Percentiles rank a stretch among this genome's conserved stretches.
These are phyloP conservation scores for Adansonia digitata DNA, from an alignment of 345 rosid species.

Conservation along the genomic window DNA sequence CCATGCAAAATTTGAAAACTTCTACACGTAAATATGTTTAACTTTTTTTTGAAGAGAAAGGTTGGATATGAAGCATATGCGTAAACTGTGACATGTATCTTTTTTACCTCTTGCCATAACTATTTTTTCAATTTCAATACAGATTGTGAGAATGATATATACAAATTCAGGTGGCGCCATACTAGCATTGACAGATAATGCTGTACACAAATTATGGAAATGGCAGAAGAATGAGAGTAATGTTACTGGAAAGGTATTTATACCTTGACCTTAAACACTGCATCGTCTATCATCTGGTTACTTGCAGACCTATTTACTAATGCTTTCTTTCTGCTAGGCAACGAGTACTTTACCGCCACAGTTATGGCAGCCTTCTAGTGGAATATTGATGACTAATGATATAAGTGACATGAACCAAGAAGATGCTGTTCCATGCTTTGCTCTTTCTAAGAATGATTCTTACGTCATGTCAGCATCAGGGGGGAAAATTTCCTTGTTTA, in stretches of 20 bases:
- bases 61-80: background rate
- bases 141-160: constrained; percentile 60
- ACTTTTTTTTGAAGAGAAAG: background rate
- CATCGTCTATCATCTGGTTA: constrained; percentile 8
- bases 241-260: constrained; percentile 46
- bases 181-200: constrained; percentile 58
- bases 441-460: constrained; percentile 85
- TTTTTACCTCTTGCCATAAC: background rate
- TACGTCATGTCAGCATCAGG: constrained; percentile 90
- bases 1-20: background rate
- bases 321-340: constrained; percentile 34
- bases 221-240: constrained; percentile 60
- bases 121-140: constrained; percentile 21
- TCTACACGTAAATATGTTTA: background rate
- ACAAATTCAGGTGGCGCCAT: constrained; percentile 62
- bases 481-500: too few relatives aligned
- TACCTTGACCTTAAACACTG: background rate
- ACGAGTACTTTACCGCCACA: constrained; percentile 47
- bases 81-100: background rate
- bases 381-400: constrained; percentile 61
- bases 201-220: constrained; percentile 56
- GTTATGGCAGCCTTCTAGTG: constrained; percentile 65
- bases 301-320: background rate
- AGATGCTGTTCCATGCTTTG: constrained; percentile 76
- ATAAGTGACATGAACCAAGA: constrained; percentile 39